Evolutionary conservation across 78 protist species (phyloP).

Genomic region (Pigoraptor vietnamica): DNA sequence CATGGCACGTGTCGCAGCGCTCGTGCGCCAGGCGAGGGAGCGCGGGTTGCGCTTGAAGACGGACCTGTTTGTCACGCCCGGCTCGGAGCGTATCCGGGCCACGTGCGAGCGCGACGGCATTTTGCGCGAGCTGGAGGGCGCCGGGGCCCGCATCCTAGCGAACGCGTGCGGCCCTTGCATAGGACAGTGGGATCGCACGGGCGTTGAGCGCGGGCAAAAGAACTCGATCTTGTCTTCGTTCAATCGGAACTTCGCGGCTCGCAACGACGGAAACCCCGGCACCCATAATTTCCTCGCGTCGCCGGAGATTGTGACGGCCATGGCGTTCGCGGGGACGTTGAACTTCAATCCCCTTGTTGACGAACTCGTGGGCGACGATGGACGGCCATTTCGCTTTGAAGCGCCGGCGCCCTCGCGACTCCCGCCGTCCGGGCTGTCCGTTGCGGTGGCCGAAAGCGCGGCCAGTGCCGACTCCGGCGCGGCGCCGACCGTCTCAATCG

Average conservation of each 20-base stretch:
- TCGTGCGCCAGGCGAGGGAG: slow-evolving; percentile 62
- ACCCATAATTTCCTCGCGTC: slow-evolving; percentile 88
- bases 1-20: slow-evolving; percentile 66
- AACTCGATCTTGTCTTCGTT: slow-evolving; percentile 82
- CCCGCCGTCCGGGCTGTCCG: slow-evolving; percentile 69
- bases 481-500: too few species aligned
- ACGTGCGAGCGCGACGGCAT: slow-evolving; percentile 83
- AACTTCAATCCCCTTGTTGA: slow-evolving; percentile 80
- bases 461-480: too few species aligned
- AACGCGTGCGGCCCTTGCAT: slow-evolving; percentile 96
- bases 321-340: slow-evolving; percentile 69
- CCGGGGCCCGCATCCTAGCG: slow-evolving; percentile 81
- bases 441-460: too few species aligned
- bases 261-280: slow-evolving; percentile 81
- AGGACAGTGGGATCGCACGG: slow-evolving; percentile 80
- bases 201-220: slow-evolving; percentile 33
- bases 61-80: slow-evolving; percentile 77
- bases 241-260: slow-evolving; percentile 84
- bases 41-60: slow-evolving; percentile 62
- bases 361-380: slow-evolving; percentile 22
- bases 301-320: slow-evolving; percentile 73
- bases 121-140: slow-evolving; percentile 34
- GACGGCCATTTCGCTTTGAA: slow-evolving; percentile 39
- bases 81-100: slow-evolving; percentile 72
- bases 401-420: slow-evolving; percentile 67